Conservation (phyloP, 768 basidiomycete species). For the Boletus subcaerulescens region DNA sequence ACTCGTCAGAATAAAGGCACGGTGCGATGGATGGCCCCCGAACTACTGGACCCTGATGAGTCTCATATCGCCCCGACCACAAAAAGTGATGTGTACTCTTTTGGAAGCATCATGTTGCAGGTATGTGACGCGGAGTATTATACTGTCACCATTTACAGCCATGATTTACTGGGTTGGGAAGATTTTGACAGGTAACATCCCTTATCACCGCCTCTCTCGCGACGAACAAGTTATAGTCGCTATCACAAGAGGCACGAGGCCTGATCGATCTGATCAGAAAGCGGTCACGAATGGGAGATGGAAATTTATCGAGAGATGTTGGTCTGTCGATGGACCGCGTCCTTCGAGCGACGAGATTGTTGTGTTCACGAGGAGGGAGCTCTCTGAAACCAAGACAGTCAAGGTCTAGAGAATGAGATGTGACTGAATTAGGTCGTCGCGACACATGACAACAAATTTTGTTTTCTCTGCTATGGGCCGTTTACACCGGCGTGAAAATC, state of each 20-base stretch:
- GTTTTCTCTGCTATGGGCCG: no score
- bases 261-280: background rate
- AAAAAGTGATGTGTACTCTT: slow-evolving; percentile 6
- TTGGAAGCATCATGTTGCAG: slow-evolving; percentile 12
- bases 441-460: no score
- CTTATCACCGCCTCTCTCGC: background rate
- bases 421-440: no score
- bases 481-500: no score
- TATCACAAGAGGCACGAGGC: background rate
- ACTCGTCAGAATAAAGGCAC: background rate
- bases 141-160: no score
- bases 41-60: background rate
- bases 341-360: background rate
- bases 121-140: background rate
- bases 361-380: background rate
- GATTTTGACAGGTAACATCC: slow-evolving; percentile 1
- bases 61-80: background rate
- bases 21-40: slow-evolving; percentile 4
- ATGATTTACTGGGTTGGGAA: background rate
- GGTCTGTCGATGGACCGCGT: background rate
- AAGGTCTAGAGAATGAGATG: background rate
- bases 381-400: background rate
- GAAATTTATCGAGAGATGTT: background rate
- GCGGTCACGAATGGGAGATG: background rate
- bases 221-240: background rate